Conservation (phyloP, 192 early-diverging fungal genomes). For the Entomortierella chlamydospora region DNA sequence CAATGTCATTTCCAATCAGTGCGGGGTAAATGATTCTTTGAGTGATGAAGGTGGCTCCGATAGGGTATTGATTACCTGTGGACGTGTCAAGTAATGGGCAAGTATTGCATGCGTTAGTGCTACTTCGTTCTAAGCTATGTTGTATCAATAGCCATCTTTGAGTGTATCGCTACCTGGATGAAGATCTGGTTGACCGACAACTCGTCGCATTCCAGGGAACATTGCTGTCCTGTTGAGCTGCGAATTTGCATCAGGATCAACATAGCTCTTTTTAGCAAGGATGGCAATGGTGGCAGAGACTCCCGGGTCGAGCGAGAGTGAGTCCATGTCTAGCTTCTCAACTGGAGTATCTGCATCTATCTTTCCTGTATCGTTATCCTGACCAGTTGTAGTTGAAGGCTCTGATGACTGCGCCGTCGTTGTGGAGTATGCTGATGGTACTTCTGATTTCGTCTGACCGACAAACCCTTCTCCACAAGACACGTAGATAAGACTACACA, state of each 20-base stretch:
- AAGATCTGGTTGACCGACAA: conserved; percentile 67
- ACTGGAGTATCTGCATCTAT: neutral
- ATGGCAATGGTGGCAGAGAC: conserved; percentile 51
- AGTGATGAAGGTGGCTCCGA: conserved; percentile 63
- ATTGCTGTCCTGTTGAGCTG: conserved; percentile 60
- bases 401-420: neutral
- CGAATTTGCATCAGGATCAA: conserved; percentile 57
- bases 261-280: conserved; percentile 54
- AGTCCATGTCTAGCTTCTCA: conserved; percentile 1
- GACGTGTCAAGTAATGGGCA: neutral
- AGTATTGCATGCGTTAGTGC: neutral
- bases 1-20: conserved; percentile 67
- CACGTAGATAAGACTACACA: conserved; percentile 52
- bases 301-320: conserved; percentile 5
- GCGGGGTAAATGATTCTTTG: conserved; percentile 62
- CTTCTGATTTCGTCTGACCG: conserved; percentile 46
- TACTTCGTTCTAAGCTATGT: neutral
- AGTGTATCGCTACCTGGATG: conserved; percentile 56
- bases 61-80: conserved; percentile 54
- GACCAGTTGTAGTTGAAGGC: neutral
- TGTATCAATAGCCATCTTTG: neutral
- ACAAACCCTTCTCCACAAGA: conserved; percentile 66
- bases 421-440: neutral
- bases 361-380: neutral
- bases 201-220: conserved; percentile 59